Conservation (phyloP, 1,284 basidiomycete species). For the Earliella scabrosa region DNA sequence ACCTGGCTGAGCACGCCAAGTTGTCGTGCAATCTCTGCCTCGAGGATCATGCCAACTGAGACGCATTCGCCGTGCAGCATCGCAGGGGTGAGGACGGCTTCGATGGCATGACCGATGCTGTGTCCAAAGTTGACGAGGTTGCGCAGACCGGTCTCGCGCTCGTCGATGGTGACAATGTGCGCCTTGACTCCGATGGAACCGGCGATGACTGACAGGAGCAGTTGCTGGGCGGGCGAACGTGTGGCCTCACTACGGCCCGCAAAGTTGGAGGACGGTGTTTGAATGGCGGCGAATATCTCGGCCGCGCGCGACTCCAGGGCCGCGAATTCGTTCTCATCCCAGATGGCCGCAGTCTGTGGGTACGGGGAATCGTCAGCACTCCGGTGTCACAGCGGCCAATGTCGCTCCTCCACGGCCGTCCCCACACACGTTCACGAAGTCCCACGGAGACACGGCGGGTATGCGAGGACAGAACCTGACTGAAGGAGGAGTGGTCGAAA, state of each 20-base stretch:
- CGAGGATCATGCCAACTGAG: constrained; percentile 91
- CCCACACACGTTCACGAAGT: no score
- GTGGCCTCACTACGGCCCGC: constrained; percentile 70
- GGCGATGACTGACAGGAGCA: constrained; percentile 80
- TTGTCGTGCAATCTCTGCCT: constrained; percentile 90
- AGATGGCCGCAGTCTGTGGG: constrained; percentile 90
- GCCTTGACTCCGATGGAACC: constrained; percentile 92
- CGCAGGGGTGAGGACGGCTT: constrained; percentile 89
- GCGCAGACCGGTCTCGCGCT: constrained; percentile 92
- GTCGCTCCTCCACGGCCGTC: no score
- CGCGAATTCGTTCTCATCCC: constrained; percentile 88
- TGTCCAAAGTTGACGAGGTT: constrained; percentile 99
- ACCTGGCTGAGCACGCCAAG: constrained; percentile 88
- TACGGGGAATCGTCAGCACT: neutral
- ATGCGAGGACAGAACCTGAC: no score
- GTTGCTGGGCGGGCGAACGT: constrained; percentile 76
- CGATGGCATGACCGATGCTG: constrained; percentile 95
- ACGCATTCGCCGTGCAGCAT: constrained; percentile 96
- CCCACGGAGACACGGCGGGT: no score
- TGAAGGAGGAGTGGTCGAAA: no score
- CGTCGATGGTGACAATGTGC: constrained; percentile 94
- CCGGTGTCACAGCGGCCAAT: neutral
- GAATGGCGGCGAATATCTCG: constrained; percentile 85
- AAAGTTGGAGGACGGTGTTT: constrained; percentile 65
- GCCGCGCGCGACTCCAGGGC: constrained; percentile 83